Evolutionary conservation across 2,329 filamentous ascomycete species (phyloP), one percentile per base, ranked within the genome.

Genomic region (Fusarium sp.): DNA sequence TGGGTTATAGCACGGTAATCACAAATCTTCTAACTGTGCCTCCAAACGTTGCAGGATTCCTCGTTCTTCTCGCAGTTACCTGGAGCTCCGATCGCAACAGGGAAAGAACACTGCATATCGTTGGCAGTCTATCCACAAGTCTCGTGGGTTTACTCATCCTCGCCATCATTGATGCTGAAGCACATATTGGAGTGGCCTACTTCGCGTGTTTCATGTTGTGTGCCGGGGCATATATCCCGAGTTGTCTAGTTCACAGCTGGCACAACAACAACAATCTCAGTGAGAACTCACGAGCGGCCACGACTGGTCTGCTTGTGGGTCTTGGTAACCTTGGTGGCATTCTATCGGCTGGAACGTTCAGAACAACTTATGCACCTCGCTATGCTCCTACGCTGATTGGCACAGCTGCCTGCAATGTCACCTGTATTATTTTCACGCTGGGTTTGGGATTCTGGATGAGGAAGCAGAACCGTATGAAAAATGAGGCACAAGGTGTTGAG

Each of bases 231-330:
- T 87, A 86, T 69, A 85, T 86, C 20, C 83, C 85, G 0, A 83
- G 81, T 8, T 83, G 82, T 58, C 77, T 88, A n/a, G 82, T 87
- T 9, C 82, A 87, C 66, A 81, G 81, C 3, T 86, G 86, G 86
- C 81, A 87, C 65, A 87, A 87, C 62, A 88, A 87, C 68, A 88
- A 88, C 73, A 87, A 86, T 45, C 77, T 86, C 13, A 82, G 85
- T 30, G 86, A 89, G 77, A 87, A 78, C 31, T 77, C 71, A 0
- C 82, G 86, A 0, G 85, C 86, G 10, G 85, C 85, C 0, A 86
- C 83, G 15, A 87, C 85, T 3, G 86, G 83, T 0, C 76, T 87
- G 20, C 78, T 85, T 3, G 85, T 86, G 11, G 86, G 84, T 1
- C 74, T 88, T 13, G 85, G 85, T 0, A 88, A 88, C 65, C 65